phyloP scores from a whole-genome alignment of 2,329 filamentous ascomycete species.

The Pseudogymnoascus sp. region DNA sequence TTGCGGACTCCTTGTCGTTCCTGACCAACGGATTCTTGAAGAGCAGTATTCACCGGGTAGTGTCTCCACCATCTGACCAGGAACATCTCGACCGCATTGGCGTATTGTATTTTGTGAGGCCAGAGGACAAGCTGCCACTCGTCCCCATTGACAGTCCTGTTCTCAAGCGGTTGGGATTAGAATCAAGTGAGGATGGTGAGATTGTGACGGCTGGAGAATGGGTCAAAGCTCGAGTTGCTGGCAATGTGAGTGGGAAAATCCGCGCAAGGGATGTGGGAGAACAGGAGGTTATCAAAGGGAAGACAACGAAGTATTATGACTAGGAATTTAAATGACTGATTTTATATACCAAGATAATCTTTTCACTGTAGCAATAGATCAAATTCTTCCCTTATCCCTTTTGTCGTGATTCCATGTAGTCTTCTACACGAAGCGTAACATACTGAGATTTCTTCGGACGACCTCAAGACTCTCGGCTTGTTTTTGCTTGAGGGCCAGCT shows the following conservation, averaged over 20 bases:
- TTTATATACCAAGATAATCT: neutral
- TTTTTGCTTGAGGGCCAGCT: neutral
- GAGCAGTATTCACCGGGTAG: no score
- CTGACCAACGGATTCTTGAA: no score
- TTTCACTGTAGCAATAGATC: neutral
- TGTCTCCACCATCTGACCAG: no score
- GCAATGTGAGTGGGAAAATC: neutral
- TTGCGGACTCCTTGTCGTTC: no score
- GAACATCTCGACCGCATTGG: slow-evolving; percentile 31
- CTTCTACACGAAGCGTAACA: neutral
- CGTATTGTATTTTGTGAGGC: slow-evolving; percentile 36
- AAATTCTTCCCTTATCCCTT: neutral
- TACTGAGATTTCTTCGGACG: neutral
- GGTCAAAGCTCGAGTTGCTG: slow-evolving; percentile 30
- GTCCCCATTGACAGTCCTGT: slow-evolving; percentile 25
- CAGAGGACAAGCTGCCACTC: slow-evolving; percentile 17
- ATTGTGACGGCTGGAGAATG: slow-evolving; percentile 37
- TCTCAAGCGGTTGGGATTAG: slow-evolving; percentile 23
- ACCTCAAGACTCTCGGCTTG: no score
- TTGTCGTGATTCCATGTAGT: neutral
- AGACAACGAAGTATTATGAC: neutral
- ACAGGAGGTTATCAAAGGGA: neutral
- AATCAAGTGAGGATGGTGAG: slow-evolving; percentile 24
- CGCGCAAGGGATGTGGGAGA: neutral
- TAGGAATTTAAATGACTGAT: neutral